phyloP scores from a whole-genome alignment of 2,329 filamentous ascomycete genomes.

The Thyridium curvatum region DNA sequence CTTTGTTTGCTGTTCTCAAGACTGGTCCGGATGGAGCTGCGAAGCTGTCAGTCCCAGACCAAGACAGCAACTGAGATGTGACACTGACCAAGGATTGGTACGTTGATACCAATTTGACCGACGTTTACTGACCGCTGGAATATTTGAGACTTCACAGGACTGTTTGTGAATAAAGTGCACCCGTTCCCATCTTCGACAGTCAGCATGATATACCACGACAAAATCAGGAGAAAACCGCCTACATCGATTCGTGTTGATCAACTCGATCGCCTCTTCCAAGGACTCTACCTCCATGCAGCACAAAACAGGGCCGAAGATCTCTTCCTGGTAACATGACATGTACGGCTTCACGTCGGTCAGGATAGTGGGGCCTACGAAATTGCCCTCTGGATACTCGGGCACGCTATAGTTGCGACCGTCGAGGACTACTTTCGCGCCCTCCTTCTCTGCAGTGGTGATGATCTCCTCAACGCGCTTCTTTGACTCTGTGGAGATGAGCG shows the following conservation, averaged over 20 bases:
- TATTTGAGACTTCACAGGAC: constrained; percentile 17
- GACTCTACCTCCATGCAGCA: constrained; percentile 24
- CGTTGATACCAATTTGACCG: constrained; percentile 17
- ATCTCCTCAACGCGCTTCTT: constrained; percentile 13
- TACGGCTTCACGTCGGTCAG: constrained; percentile 22
- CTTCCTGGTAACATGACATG: constrained; percentile 27
- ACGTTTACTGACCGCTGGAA: constrained; percentile 23
- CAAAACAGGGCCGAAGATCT: constrained; percentile 29
- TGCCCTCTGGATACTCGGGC: constrained; percentile 13
- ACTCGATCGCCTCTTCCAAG: constrained; percentile 24
- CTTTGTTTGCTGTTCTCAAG: constrained; percentile 15
- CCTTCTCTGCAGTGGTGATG: constrained; percentile 12
- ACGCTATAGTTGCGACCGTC: constrained; percentile 13
- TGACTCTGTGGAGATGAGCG: constrained; percentile 13
- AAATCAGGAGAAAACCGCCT: too few relatives aligned
- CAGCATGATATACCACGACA: too few relatives aligned
- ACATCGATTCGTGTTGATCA: constrained; percentile 21
- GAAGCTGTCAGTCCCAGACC: neutral
- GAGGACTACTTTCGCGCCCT: constrained; percentile 13
- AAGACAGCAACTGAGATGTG: constrained; percentile 10
- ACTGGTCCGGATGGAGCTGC: constrained; percentile 12
- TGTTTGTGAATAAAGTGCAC: constrained; percentile 24
- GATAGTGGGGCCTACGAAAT: constrained; percentile 23
- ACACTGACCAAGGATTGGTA: constrained; percentile 17
- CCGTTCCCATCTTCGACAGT: constrained; percentile 20